Evolutionary conservation across 768 basidiomycete genomes (phyloP).

Genomic region (Boletus subparvulus): DNA sequence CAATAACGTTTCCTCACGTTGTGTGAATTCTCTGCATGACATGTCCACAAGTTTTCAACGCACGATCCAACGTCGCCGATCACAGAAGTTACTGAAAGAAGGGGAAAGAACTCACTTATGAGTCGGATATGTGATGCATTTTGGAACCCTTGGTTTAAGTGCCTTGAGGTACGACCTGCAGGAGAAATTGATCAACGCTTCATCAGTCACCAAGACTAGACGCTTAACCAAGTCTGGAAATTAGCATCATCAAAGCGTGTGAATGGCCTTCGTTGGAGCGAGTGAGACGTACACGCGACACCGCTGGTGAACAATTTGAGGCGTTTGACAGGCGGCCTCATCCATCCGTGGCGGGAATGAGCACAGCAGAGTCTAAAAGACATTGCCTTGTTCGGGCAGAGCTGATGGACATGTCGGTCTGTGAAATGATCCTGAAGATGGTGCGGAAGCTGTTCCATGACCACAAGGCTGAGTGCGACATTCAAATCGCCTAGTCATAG

Average conservation of each 20-base stretch:
- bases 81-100: background rate
- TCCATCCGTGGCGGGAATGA: background rate
- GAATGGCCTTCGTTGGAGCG: background rate
- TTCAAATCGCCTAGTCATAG: background rate
- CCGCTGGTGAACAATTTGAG: background rate
- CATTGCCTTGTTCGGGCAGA: background rate
- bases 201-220: background rate
- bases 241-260: background rate
- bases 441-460: background rate
- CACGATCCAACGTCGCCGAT: background rate
- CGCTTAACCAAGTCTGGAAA: background rate
- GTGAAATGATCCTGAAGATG: background rate
- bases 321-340: background rate
- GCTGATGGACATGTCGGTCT: background rate
- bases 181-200: background rate
- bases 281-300: background rate
- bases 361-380: background rate
- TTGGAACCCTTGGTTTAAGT: background rate
- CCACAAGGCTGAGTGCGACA: background rate
- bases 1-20: background rate
- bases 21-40: background rate
- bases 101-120: background rate
- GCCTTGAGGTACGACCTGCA: background rate
- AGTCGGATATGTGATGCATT: background rate
- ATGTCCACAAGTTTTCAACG: background rate